These are phyloP conservation scores for Xylaria nigripes DNA, from an alignment of 495 filamentous ascomycete species.

Conservation along the genomic window DNA sequence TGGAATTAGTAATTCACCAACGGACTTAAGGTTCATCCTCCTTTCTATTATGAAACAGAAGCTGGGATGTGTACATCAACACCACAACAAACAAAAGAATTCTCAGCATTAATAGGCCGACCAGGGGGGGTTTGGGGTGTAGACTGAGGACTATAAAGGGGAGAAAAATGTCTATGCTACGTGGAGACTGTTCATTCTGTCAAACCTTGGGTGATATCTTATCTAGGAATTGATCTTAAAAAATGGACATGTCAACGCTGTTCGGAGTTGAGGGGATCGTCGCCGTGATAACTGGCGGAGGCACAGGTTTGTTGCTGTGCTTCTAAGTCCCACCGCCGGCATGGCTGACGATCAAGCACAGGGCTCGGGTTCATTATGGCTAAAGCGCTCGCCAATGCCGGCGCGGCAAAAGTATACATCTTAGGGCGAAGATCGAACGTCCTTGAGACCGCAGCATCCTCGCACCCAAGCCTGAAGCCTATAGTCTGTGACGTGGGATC, in stretches of 20 bases:
- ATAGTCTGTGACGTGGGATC: constrained; percentile 51
- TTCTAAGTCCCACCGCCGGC: background rate
- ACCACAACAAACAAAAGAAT: too few species aligned
- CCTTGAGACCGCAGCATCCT: constrained; percentile 37
- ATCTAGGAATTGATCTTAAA: too few species aligned
- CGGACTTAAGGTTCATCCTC: too few species aligned
- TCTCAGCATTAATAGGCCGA: too few species aligned
- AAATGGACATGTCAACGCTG: constrained; percentile 23
- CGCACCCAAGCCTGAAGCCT: constrained; percentile 38
- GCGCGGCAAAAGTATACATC: constrained; percentile 61
- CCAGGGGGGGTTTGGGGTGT: too few species aligned
- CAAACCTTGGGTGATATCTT: too few species aligned
- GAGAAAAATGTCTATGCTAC: background rate
- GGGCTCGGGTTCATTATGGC: constrained; percentile 62
- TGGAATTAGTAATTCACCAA: too few species aligned
- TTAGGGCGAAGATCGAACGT: constrained; percentile 50
- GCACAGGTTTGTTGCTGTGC: constrained; percentile 34
- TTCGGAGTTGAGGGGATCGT: constrained; percentile 47
- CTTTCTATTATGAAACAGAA: too few species aligned
- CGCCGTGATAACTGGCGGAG: constrained; percentile 49
- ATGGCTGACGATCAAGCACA: constrained; percentile 15
- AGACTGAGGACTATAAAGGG: background rate
- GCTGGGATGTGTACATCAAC: too few species aligned
- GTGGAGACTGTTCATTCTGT: background rate
- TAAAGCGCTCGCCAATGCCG: constrained; percentile 52